A percentile compares a stretch with the other conserved stretches of the same genome.
phyloP scores from a whole-genome alignment of 768 basidiomycete genomes.

The Coprinellus micaceus region DNA sequence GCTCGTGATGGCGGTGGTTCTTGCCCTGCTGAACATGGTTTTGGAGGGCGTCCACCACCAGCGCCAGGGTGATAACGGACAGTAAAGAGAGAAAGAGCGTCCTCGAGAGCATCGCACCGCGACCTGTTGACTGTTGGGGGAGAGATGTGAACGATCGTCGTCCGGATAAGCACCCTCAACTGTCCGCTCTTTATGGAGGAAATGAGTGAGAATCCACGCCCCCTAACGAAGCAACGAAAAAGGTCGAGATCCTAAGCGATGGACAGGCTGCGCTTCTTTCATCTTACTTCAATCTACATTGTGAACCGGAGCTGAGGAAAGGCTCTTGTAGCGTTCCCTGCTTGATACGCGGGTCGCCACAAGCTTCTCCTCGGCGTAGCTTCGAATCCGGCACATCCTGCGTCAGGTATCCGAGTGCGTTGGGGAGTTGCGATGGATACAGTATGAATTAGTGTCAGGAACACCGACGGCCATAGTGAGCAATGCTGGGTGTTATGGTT shows the following conservation, averaged over 20 bases:
- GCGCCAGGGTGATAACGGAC: conserved; percentile 6
- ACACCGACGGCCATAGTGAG: no score
- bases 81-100: conserved; percentile 6
- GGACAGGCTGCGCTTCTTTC: neutral
- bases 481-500: no score
- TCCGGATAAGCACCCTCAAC: neutral
- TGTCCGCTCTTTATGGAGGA: neutral
- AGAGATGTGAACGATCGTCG: neutral
- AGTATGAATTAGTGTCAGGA: neutral
- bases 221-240: no score
- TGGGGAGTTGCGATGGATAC: neutral
- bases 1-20: neutral
- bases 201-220: neutral
- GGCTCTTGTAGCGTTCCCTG: neutral
- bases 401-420: neutral
- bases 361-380: conserved; percentile 7
- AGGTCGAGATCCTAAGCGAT: neutral
- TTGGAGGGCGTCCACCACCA: conserved; percentile 3
- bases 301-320: neutral
- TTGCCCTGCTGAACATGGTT: neutral
- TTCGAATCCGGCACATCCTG: neutral
- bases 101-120: neutral
- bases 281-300: neutral
- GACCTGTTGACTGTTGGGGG: neutral
- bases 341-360: conserved; percentile 27